Evolutionary conservation across 1,284 basidiomycete species (phyloP), one percentile per base, ranked within the genome.

Genomic region (Irpex sp.): DNA sequence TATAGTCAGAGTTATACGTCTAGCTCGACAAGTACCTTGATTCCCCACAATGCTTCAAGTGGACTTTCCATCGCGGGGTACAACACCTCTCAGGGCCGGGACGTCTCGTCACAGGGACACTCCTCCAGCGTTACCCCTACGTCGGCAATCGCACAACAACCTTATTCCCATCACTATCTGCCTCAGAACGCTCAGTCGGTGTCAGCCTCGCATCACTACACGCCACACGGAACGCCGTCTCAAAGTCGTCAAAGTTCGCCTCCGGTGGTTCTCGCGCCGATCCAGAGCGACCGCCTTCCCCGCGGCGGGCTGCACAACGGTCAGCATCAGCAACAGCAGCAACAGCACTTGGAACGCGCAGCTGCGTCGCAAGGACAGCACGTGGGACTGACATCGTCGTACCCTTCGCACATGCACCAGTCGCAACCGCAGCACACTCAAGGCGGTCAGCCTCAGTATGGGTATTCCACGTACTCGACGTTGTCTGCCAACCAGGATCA

Each of bases 221-320:
- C 44, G 17, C 44, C 55, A 26, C 59, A 58, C 44, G 58, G 21
- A 58, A 40, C 48, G 51, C 62, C 47, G n/a, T 48, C 54, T 31
- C 49, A 36, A 38, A 13, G 56, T 38, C 44, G 52, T 26, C 59
- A 58, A 21, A 36, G 34, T 21, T 72, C 70, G 40, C 67, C 69
- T 52, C 69, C 66, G 21, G 69, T 67, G 11, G 64, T 67, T 8
- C 68, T 72, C 31, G 68, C 71, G 47, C 71, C 71, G 17, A 68
- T 72, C 52, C 68, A 69, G 40, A 67, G 59, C 49, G 59, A 64
- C 6, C 67, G 70, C 38, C 52, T 63, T 47, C 59, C 38, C 65
- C 59, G 49, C 66, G 65, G 38, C 65, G 62, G 19, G 64, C 54
- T 19, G 11, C 61, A 7, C 54, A 15, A n/a, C 49, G 34, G 4